These are phyloP conservation scores for Stenocarpella maydis DNA, from an alignment of 2,329 filamentous ascomycete genomes.

Conservation along the genomic window DNA sequence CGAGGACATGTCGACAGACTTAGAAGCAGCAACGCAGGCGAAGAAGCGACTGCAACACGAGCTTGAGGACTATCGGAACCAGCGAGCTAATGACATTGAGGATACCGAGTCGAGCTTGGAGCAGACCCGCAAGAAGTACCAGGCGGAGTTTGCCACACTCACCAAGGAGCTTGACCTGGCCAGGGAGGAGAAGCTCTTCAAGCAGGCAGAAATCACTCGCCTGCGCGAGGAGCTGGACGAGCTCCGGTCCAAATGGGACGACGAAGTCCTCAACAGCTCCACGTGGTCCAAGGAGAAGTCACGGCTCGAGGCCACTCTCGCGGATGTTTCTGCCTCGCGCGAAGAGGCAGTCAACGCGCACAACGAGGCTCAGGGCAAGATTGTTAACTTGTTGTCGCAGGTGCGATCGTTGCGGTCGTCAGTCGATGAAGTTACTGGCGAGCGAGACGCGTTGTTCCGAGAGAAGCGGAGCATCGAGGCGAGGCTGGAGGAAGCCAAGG, in stretches of 20 bases:
- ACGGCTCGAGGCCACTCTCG: slow-evolving; percentile 85
- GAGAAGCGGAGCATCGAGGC: slow-evolving; percentile 92
- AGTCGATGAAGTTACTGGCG: slow-evolving; percentile 84
- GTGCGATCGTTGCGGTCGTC: slow-evolving; percentile 84
- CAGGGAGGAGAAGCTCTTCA: slow-evolving; percentile 86
- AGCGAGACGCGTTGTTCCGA: slow-evolving; percentile 83
- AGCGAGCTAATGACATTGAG: slow-evolving; percentile 94
- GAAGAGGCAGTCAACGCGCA: slow-evolving; percentile 94
- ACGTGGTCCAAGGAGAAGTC: slow-evolving; percentile 99
- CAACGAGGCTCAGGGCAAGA: slow-evolving; percentile 92
- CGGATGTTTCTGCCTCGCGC: slow-evolving; percentile 87
- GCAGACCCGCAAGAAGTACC: slow-evolving; percentile 97
- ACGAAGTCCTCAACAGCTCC: slow-evolving; percentile 95
- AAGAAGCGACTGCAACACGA: slow-evolving; percentile 97
- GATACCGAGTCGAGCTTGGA: slow-evolving; percentile 97
- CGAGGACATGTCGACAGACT: slow-evolving; percentile 89
- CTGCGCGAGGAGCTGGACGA: slow-evolving; percentile 97
- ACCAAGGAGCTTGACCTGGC: slow-evolving; percentile 94
- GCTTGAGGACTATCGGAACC: slow-evolving; percentile 94
- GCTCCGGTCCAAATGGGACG: slow-evolving; percentile 95
- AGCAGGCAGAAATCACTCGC: slow-evolving; percentile 84
- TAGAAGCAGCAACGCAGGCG: slow-evolving; percentile 83
- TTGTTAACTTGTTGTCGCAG: slow-evolving; percentile 89
- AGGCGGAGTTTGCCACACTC: slow-evolving; percentile 86
- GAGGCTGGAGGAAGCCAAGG: slow-evolving; percentile 85